phyloP scores from a whole-genome alignment of 2,329 filamentous ascomycete species.

The Cercospora janseana region DNA sequence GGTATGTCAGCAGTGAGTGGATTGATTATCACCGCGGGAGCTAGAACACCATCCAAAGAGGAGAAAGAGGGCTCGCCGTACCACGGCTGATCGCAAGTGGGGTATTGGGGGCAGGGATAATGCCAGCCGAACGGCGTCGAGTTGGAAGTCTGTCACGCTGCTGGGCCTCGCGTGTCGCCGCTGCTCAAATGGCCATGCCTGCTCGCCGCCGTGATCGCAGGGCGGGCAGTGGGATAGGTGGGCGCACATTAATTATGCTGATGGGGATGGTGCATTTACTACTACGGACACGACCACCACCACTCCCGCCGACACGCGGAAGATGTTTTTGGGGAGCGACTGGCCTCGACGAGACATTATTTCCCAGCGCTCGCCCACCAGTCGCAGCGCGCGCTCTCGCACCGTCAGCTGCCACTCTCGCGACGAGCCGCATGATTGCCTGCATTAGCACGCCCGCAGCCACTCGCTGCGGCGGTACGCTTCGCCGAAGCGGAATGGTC shows the following conservation, averaged over 20 bases:
- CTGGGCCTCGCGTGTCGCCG: background rate
- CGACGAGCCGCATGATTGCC: constrained; percentile 12
- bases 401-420: constrained; percentile 11
- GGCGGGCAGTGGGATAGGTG: background rate
- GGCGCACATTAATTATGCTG: too few relatives aligned
- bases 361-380: background rate
- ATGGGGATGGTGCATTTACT: too few relatives aligned
- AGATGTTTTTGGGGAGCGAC: background rate
- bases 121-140: background rate
- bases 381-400: background rate
- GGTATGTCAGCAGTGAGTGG: too few relatives aligned
- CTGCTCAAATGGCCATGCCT: background rate
- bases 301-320: too few relatives aligned
- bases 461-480: background rate
- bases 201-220: background rate
- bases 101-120: too few relatives aligned
- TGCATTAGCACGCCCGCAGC: constrained; percentile 8
- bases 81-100: too few relatives aligned
- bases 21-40: too few relatives aligned
- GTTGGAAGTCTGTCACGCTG: too few relatives aligned
- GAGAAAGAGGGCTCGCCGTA: too few relatives aligned
- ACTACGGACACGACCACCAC: too few relatives aligned
- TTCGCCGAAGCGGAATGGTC: background rate
- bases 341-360: constrained; percentile 2
- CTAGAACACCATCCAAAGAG: too few relatives aligned